Evolutionary conservation across 2,329 filamentous ascomycete species (phyloP).

Genomic region (Exserohilum rostratum): DNA sequence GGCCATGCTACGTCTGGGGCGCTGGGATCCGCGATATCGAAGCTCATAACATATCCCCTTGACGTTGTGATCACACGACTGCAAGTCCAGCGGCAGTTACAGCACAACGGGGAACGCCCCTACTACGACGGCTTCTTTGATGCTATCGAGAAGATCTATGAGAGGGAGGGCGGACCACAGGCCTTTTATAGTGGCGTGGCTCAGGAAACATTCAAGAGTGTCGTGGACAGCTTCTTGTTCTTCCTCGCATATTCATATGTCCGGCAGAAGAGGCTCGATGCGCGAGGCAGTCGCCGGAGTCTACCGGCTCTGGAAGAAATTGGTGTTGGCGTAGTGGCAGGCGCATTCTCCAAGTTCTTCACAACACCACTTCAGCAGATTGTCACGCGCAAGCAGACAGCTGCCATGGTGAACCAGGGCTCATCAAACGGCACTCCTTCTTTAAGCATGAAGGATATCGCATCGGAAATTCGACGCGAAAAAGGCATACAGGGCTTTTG

Average conservation of each 20-base stretch:
- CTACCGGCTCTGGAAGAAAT: slow-evolving; percentile 75
- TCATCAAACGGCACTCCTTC: slow-evolving; percentile 37
- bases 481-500: slow-evolving; percentile 79
- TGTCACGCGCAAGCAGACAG: slow-evolving; percentile 80
- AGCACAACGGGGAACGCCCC: slow-evolving; percentile 45
- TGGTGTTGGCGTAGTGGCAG: slow-evolving; percentile 73
- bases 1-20: slow-evolving; percentile 84
- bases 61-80: slow-evolving; percentile 81
- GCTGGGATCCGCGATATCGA: slow-evolving; percentile 77
- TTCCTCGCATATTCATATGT: slow-evolving; percentile 78
- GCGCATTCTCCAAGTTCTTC: slow-evolving; percentile 74
- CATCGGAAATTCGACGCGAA: slow-evolving; percentile 67
- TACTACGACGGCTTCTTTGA: slow-evolving; percentile 72
- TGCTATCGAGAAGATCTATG: slow-evolving; percentile 73
- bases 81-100: slow-evolving; percentile 73
- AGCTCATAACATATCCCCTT: slow-evolving; percentile 79
- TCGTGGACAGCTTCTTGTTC: slow-evolving; percentile 80
- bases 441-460: slow-evolving; percentile 61
- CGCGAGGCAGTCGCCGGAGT: slow-evolving; percentile 36
- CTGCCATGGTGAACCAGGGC: slow-evolving; percentile 57
- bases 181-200: slow-evolving; percentile 67
- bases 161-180: slow-evolving; percentile 69
- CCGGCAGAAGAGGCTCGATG: slow-evolving; percentile 51
- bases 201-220: slow-evolving; percentile 54
- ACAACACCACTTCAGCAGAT: slow-evolving; percentile 84